These are phyloP conservation scores for Metschnikowia drakensbergensis DNA, from an alignment of 805 yeast species.

Conservation along the genomic window DNA sequence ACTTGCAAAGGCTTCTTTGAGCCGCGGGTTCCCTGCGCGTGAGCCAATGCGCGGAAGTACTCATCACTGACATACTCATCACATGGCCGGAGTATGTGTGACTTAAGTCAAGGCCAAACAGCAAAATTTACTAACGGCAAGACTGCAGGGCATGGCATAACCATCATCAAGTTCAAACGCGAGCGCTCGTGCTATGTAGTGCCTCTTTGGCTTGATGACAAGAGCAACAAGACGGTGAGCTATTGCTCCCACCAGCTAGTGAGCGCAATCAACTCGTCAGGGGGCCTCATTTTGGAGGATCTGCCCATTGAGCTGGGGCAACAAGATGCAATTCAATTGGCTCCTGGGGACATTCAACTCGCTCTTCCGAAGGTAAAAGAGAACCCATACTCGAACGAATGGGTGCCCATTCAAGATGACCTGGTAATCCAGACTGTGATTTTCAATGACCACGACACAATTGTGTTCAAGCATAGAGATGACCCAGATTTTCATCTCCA, in stretches of 20 bases:
- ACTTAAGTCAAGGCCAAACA: neutral
- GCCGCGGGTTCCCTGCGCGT: neutral
- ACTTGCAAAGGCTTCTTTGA: neutral
- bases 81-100: constrained; percentile 1
- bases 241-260: constrained; percentile 26
- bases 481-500: constrained; percentile 35
- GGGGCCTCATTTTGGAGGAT: constrained; percentile 41
- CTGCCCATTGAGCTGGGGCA: constrained; percentile 5
- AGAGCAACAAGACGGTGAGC: constrained; percentile 18
- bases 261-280: constrained; percentile 42
- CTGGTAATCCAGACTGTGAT: constrained; percentile 25
- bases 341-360: constrained; percentile 27
- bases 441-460: constrained; percentile 38
- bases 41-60: neutral
- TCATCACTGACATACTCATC: neutral
- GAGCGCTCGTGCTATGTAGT: constrained; percentile 29
- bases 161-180: constrained; percentile 37
- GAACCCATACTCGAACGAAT: constrained; percentile 31
- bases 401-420: constrained; percentile 32
- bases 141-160: constrained; percentile 20
- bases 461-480: constrained; percentile 38
- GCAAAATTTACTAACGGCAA: constrained; percentile 14
- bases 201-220: constrained; percentile 21
- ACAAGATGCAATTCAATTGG: constrained; percentile 13
- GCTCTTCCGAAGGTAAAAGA: constrained; percentile 42